Base-by-base conservation (phyloP, 495 filamentous ascomycete species). In the Neurospora intermedia region DNA sequence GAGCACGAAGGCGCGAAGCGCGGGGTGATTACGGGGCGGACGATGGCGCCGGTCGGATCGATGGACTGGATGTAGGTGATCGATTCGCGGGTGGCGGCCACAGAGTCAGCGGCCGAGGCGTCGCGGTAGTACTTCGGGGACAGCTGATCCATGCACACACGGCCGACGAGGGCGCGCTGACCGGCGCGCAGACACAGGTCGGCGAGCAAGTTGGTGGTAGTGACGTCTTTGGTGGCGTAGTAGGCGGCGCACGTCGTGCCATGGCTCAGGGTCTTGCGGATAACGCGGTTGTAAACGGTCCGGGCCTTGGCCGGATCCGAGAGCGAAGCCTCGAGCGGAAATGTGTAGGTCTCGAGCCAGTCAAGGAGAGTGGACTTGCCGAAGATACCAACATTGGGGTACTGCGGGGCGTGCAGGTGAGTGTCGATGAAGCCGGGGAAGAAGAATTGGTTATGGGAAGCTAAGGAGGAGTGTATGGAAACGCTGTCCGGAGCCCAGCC, bases 371-470 rank as follows among this genome's bases (percentile, higher is more conserved):
- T 97, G 4, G 91, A 89, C 69, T 91, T 92, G 79, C 95, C 95
- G 78, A 98, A 98, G 76, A 98, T 89, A 70, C 95, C 95, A 8
- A 88, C 85, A 77, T 98, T 98, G 72, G 95, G 94, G 78, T 96
- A 96, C 84, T 98, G 95, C 0, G 93, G 88, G 66, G 95, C 95
- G 81, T 98, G 95, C 75, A 97, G 91, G 81, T 98, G 95, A 16
- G 95, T 97, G 81, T 98, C 93, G 62, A 98, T 91, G 79, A 98
- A 97, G 16, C 95, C 95, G 0, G 95, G 95, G 77, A 98, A 97
- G 84, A 95, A 97, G 81, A 97, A 98, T 72, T 91, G 84, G 10
- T 83, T 85, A 69, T 84, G 81, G 43, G 73, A 46, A 39, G 70
- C 74, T 43, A 23, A 81, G 74, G 10, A 54, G 10, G 70, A 31